Conservation (phyloP, 2,329 filamentous ascomycete species). For the Myriosclerotinia duriaeana region DNA sequence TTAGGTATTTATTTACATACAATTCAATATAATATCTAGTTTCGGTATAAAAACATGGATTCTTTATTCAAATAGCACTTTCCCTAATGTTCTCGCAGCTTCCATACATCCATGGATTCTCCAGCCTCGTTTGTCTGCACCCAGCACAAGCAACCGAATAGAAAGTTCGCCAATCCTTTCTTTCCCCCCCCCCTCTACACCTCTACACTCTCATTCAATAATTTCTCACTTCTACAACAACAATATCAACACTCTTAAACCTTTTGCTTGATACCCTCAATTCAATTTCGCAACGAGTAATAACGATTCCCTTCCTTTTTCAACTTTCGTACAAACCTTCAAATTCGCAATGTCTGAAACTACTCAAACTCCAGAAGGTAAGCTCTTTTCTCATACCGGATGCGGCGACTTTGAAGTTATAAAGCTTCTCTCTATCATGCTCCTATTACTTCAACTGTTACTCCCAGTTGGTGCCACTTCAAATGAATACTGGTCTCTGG, state of each 20-base stretch:
- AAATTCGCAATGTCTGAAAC: conserved; percentile 33
- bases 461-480: neutral
- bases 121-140: conserved; percentile 23
- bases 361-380: conserved; percentile 37
- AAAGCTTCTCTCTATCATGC: neutral
- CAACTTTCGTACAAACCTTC: neutral
- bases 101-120: conserved; percentile 22
- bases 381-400: conserved; percentile 27
- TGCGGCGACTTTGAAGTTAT: neutral
- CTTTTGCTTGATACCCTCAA: conserved; percentile 26
- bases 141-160: conserved; percentile 12
- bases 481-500: neutral
- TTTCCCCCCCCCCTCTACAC: neutral
- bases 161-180: conserved; percentile 23
- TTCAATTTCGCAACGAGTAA: conserved; percentile 9
- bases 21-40: neutral
- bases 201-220: neutral
- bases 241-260: conserved; percentile 3
- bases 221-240: neutral
- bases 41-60: neutral
- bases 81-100: conserved; percentile 23
- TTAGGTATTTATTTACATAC: no score
- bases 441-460: neutral
- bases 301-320: neutral
- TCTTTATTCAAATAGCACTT: neutral